phyloP scores from a whole-genome alignment of 352 stramenopile species.

The Phytophthora europaea region DNA sequence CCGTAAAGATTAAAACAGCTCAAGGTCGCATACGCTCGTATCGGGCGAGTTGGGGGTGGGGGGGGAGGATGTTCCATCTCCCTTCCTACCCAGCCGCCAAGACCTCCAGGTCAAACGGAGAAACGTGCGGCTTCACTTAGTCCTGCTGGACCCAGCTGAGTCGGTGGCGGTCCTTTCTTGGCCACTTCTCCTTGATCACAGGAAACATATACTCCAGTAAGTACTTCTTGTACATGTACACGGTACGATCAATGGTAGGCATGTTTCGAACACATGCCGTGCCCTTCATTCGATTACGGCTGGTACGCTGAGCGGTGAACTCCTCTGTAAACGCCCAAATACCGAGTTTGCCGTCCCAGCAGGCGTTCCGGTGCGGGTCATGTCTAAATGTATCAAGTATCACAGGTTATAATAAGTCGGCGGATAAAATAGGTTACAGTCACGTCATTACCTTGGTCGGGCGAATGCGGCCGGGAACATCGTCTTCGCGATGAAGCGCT shows the following conservation, averaged over 20 bases:
- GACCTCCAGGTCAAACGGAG: background rate
- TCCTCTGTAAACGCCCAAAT: constrained; percentile 38
- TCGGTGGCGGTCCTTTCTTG: background rate
- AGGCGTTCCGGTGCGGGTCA: background rate
- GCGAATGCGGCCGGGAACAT: background rate
- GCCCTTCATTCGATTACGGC: constrained; percentile 23
- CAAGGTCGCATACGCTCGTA: background rate
- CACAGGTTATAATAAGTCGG: no score
- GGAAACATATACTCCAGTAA: background rate
- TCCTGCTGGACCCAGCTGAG: background rate
- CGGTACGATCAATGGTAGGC: background rate
- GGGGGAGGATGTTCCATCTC: background rate
- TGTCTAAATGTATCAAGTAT: no score
- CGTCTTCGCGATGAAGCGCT: background rate
- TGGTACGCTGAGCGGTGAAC: constrained; percentile 23
- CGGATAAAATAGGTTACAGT: no score
- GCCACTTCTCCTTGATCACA: background rate
- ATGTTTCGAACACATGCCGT: no score
- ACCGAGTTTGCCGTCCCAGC: constrained; percentile 33
- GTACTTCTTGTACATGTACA: background rate
- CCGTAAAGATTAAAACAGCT: background rate
- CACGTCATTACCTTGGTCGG: no score
- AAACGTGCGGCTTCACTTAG: background rate
- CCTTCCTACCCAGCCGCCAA: background rate
- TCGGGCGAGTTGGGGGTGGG: background rate